These are phyloP conservation scores for Colletotrichum salicis DNA, from an alignment of 2,329 filamentous ascomycete genomes.

Conservation along the genomic window DNA sequence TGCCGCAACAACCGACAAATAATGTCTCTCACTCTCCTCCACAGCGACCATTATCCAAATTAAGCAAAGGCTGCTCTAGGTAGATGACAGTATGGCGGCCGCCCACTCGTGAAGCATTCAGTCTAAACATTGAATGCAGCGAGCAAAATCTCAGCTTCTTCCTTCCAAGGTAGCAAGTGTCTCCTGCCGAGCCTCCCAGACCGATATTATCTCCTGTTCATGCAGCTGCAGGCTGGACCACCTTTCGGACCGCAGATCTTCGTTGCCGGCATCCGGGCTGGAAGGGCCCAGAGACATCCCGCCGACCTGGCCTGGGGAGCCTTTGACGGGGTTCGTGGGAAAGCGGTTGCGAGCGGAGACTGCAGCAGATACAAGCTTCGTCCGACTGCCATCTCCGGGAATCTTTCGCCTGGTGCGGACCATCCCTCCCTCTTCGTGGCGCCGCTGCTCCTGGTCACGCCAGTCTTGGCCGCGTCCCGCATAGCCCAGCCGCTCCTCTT, in stretches of 20 bases:
- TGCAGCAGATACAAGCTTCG: not conserved
- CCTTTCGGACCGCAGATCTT: not conserved
- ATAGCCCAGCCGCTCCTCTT: not conserved
- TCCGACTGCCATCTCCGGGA: not conserved
- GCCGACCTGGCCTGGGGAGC: not conserved
- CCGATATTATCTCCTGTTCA: not conserved
- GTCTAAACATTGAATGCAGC: not conserved
- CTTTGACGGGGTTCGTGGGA: not conserved
- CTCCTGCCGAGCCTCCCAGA: not conserved
- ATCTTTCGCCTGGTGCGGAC: not conserved
- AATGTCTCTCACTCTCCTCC: not conserved
- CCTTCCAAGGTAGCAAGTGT: not conserved
- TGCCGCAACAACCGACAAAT: not conserved
- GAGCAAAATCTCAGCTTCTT: not conserved
- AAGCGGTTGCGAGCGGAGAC: not conserved
- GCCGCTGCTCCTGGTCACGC: constrained; percentile 20
- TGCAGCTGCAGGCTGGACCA: not conserved
- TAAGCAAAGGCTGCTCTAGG: not conserved
- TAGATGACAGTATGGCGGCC: not conserved
- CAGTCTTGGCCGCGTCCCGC: constrained; percentile 5
- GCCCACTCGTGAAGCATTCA: not conserved
- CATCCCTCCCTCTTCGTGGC: not conserved
- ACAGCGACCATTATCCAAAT: not conserved
- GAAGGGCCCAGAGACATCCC: not conserved
- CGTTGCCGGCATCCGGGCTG: constrained; percentile 3